Conservation (phyloP, 306 rosid species). For the Vigna angularis region DNA sequence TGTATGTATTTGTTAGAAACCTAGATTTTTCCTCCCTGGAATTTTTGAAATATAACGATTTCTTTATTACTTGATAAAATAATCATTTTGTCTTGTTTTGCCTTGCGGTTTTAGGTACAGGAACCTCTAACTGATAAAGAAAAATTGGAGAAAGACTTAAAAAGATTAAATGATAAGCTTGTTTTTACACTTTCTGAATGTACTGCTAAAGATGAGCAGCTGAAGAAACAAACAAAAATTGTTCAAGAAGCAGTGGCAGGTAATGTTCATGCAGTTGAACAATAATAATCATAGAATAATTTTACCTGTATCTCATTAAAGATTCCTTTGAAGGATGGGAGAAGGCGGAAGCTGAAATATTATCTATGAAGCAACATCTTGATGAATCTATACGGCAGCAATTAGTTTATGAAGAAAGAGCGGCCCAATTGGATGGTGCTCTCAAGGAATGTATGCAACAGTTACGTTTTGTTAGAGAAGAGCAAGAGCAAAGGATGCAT, state of each 20-base stretch:
- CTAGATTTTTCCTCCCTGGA: neutral
- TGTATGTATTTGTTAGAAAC: constrained; percentile 12
- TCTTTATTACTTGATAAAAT: constrained; percentile 7
- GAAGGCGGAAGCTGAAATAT: constrained; percentile 69
- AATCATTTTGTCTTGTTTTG: constrained; percentile 9
- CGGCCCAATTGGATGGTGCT: constrained; percentile 67
- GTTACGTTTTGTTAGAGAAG: constrained; percentile 76
- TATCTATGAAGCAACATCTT: constrained; percentile 62
- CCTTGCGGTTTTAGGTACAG: constrained; percentile 51
- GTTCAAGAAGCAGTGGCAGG: constrained; percentile 83
- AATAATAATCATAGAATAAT: constrained; percentile 8
- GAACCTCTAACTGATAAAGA: constrained; percentile 67
- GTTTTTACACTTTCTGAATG: constrained; percentile 67
- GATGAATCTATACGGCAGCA: constrained; percentile 64
- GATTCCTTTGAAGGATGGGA: constrained; percentile 72
- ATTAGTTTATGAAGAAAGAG: constrained; percentile 68
- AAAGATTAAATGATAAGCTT: constrained; percentile 69
- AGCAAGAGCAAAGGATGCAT: constrained; percentile 76
- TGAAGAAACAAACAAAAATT: constrained; percentile 73
- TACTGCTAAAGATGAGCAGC: constrained; percentile 75
- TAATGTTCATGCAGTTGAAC: constrained; percentile 40
- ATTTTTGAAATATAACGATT: neutral
- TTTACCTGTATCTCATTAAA: constrained; percentile 38
- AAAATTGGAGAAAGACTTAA: constrained; percentile 70
- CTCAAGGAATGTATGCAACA: constrained; percentile 89